Base-by-base conservation (phyloP, 768 basidiomycete genomes). In the Kwoniella newhampshirensis region DNA sequence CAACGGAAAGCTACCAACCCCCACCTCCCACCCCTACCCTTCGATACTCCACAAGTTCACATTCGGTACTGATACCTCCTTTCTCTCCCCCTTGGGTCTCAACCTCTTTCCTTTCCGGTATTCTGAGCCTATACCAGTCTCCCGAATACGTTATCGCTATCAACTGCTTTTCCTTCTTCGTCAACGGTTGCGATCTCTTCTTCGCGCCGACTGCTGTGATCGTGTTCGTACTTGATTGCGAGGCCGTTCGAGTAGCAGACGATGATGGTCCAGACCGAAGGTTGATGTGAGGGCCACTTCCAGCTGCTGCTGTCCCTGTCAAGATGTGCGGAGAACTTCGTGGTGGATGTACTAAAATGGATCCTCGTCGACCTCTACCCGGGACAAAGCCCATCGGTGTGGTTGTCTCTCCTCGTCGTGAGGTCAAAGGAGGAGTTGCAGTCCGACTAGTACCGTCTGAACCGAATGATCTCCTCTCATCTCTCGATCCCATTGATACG, bases 91-190 rank as follows among this genome's bases (percentile, higher is more conserved):
- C n/a, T n/a, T n/a, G n/a, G 17, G 27, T 56, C 44, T 63, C 51
- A 43, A 56, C 57, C 35, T 47, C 48, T 36, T 25, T 18, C 32
- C 59, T 47, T 18, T 39, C 26, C 13, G 77, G 74, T 35, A 78
- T 66, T n/a, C 73, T 51, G 1, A 78, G 61, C 4, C 77, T 65
- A 61, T 75, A 78, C 70, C 71, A 78, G n/a, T 76, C 75, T 9
- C 77, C 77, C 12, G 70, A 64, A 52, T 72, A 72, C 0, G 74
- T 78, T 46, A 78, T 62, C 0, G 70, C 67, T 7, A 77, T 65
- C n/a, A 78, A 57, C 54, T 77, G 75, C 18, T 49, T 37, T 41
- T 73, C 71, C 40, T 23, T 53, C 23, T 30, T 35, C 2, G 44
- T 30, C n/a, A 11, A 25, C n/a, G 30, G 21, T 43, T 39, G 52